Base-by-base conservation (phyloP, 2,329 filamentous ascomycete genomes). In the Colletotrichum eleusines region DNA sequence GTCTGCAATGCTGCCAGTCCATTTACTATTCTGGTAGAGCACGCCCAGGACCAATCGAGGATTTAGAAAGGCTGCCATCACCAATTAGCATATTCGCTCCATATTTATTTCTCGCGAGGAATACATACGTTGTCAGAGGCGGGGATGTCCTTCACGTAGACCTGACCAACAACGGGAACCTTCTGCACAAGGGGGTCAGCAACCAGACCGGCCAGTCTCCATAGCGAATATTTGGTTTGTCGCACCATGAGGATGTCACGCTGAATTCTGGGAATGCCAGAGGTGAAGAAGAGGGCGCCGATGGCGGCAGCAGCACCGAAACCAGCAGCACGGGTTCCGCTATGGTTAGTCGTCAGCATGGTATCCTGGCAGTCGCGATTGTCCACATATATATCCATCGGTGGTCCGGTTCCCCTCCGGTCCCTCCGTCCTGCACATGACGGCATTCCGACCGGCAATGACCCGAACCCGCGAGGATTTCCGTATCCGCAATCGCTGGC, bases 41-140 rank as follows among this genome's bases (percentile, higher is more conserved):
- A 59, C 26, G 51, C 16, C 5, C 16, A 9, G 11, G 18, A 12
- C 12, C 14, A 35, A 18, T 31, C 11, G 51, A 14, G 53, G 12
- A 54, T 77, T 83, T 83, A 84, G 77, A 84, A 84, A 63, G 82
- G 81, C 82, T 83, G 35, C 14, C 16, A 38, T 7, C 9, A 3
- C 11, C 7, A 23, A 20, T 61, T 53, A 66, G 67, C 55, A 61
- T 28, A 1, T 3, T 12, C 16, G 11, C 7, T 18, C n/a, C 8
- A 2, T 3, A 33, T 11, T 20, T 26, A 16, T 42, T 20, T 33
- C 9, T 16, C 33, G 1, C 23, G 33, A 38, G 18, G 7, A 23
- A 33, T 14, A 85, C 88, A 83, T 76, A 91, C 89, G 82, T 90
- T 90, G 82, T 91, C 89, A 71, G 88, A 87, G 71, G 89, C 82